Base-by-base conservation (phyloP, 169 alveolate genomes). In the Plasmodium vivax region DNA sequence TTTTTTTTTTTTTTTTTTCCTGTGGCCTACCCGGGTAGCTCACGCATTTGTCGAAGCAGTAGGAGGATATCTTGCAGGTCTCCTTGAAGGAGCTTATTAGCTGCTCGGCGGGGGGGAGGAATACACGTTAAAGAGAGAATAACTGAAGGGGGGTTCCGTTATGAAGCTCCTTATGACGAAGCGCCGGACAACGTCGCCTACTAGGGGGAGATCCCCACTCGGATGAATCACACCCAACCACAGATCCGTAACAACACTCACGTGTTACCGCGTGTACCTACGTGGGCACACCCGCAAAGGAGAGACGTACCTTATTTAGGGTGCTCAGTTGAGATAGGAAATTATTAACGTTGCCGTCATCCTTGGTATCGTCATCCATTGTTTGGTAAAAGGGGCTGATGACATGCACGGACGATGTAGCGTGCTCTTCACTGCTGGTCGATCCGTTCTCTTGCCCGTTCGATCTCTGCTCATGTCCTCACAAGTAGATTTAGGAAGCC, bases 31-130 rank as follows among this genome's bases (percentile, higher is more conserved):
- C 90, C 34, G 94, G 94, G 19, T 88, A 88, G 54, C 82, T 77
- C 80, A 88, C 94, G 58, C 94, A 88, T 56, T 88, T 88, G 62
- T 88, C 94, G 72, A 88, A 88, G 56, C 94, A 88, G 83, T 88
- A 88, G 77, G 94, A 77, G 10, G 94, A 47, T 36, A 88, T 79
- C 41, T 88, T 88, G 47, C 90, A 88, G n/a, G 82, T 88, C 72
- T 88, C 94, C 47, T 88, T 88, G 75, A 88, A 88, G 14, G 94
- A 88, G 0, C 90, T 54, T 79, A 88, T 88, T 38, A 88, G 27
- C 94, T 88, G 38, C 10, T 6, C 9, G 27, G 5, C 0, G n/a
- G 16, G 16, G 84, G 34, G 51, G 19, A 34, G 72, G 19, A 79
- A 6, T 32, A 14, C 36, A 72, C 27, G 77, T 12, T 12, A 14